These are phyloP conservation scores for Iberis amara DNA, from an alignment of 441 rosid genomes.

Conservation along the genomic window DNA sequence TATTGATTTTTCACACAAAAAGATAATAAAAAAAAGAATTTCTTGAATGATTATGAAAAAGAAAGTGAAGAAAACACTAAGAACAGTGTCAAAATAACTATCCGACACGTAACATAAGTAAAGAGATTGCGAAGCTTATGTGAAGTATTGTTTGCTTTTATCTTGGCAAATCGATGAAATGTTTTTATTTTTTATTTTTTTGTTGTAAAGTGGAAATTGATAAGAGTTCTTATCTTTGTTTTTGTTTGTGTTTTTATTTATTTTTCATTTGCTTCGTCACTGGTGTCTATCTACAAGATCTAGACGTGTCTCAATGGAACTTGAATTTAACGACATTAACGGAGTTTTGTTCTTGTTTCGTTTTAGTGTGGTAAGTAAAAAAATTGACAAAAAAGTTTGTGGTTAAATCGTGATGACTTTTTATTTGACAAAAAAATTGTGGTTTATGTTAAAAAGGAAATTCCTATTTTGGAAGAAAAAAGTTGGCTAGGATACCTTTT, in stretches of 20 bases:
- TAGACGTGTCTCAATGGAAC: slow-evolving; percentile 15
- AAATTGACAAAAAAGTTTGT: no score
- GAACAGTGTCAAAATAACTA: slow-evolving; percentile 16
- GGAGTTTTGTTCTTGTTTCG: slow-evolving; percentile 7
- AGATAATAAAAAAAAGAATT: not conserved
- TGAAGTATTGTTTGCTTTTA: slow-evolving; percentile 18
- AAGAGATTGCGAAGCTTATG: slow-evolving; percentile 21
- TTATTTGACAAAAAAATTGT: no score
- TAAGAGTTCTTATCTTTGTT: slow-evolving; percentile 24
- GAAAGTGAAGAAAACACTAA: not conserved
- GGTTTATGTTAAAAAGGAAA: no score
- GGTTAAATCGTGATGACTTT: no score
- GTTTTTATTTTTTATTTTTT: not conserved
- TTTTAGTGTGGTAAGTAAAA: no score
- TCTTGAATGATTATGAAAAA: slow-evolving; percentile 7
- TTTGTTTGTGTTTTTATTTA: no score
- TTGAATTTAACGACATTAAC: slow-evolving; percentile 5
- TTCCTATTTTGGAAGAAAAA: no score
- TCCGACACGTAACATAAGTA: slow-evolving; percentile 22
- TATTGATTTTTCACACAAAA: no score
- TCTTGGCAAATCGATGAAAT: slow-evolving; percentile 10
- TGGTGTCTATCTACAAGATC: slow-evolving; percentile 18
- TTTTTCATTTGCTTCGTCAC: no score
- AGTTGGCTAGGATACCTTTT: no score
- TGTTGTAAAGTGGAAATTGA: no score